phyloP scores from a whole-genome alignment of 1,284 basidiomycete species.

The Fomitopsis palustris region DNA sequence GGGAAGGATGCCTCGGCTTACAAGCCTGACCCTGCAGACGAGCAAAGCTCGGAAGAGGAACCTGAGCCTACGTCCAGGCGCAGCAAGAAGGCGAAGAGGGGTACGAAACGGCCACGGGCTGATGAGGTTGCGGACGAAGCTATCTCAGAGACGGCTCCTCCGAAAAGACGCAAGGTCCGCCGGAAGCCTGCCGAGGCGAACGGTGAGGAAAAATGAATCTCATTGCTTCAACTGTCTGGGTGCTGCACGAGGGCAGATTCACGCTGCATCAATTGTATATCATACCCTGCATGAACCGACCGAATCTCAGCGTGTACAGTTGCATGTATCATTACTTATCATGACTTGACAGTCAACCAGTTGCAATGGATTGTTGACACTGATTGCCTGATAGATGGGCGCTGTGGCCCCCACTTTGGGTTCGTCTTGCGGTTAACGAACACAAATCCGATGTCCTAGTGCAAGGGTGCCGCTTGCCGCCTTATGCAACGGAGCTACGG shows the following conservation, averaged over 20 bases:
- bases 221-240: neutral
- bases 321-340: too few relatives aligned
- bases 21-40: slow-evolving; percentile 30
- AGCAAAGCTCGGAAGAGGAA: slow-evolving; percentile 24
- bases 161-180: slow-evolving; percentile 13
- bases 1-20: slow-evolving; percentile 38
- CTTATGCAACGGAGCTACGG: too few relatives aligned
- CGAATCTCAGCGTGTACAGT: too few relatives aligned
- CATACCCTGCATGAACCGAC: too few relatives aligned
- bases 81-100: slow-evolving; percentile 24
- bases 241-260: neutral
- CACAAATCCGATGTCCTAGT: too few relatives aligned
- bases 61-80: slow-evolving; percentile 11
- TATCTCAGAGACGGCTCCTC: slow-evolving; percentile 1
- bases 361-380: too few relatives aligned
- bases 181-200: neutral
- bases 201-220: neutral
- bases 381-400: too few relatives aligned
- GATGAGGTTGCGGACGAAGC: slow-evolving; percentile 8
- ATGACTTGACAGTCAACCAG: too few relatives aligned
- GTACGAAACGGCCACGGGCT: slow-evolving; percentile 21
- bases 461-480: too few relatives aligned
- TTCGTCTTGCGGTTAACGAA: too few relatives aligned
- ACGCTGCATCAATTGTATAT: neutral
- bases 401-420: too few relatives aligned